Evolutionary conservation across 192 early-diverging fungal genomes (phyloP).

Genomic region (Backusella luteola): DNA sequence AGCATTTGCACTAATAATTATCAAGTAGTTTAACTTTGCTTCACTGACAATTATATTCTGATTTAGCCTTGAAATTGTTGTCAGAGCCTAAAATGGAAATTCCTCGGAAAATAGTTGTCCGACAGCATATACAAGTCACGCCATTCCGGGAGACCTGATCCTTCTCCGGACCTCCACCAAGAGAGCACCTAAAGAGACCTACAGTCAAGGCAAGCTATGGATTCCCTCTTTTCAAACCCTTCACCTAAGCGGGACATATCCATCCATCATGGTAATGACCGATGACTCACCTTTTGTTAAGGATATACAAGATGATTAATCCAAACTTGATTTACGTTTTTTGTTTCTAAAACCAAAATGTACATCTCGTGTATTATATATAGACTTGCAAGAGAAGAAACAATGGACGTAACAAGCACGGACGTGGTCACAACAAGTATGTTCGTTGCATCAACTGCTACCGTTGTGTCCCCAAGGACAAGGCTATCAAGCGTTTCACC

Average conservation of each 20-base stretch:
- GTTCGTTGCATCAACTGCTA: conserved; percentile 99
- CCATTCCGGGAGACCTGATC: not conserved
- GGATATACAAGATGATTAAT: not conserved
- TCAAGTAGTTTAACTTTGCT: no score
- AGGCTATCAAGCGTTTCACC: conserved; percentile 99
- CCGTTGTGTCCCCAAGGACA: conserved; percentile 93
- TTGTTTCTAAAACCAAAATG: no score
- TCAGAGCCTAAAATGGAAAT: no score
- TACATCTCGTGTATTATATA: no score
- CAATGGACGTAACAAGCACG: conserved; percentile 98
- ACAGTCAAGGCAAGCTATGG: conserved; percentile 3
- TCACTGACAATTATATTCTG: no score
- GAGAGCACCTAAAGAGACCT: not conserved
- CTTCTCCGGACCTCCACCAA: not conserved
- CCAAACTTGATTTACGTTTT: not conserved
- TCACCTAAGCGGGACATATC: conserved; percentile 19
- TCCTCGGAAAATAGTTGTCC: not conserved
- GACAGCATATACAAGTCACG: not conserved
- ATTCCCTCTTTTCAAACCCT: conserved; percentile 18
- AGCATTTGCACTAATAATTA: no score
- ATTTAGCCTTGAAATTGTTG: no score
- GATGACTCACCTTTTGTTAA: not conserved
- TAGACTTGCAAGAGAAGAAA: conserved; percentile 99
- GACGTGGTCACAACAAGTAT: conserved; percentile 97
- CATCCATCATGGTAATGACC: conserved; percentile 19